Evolutionary conservation across 495 filamentous ascomycete species (phyloP).

Genomic region (Podospora australis): DNA sequence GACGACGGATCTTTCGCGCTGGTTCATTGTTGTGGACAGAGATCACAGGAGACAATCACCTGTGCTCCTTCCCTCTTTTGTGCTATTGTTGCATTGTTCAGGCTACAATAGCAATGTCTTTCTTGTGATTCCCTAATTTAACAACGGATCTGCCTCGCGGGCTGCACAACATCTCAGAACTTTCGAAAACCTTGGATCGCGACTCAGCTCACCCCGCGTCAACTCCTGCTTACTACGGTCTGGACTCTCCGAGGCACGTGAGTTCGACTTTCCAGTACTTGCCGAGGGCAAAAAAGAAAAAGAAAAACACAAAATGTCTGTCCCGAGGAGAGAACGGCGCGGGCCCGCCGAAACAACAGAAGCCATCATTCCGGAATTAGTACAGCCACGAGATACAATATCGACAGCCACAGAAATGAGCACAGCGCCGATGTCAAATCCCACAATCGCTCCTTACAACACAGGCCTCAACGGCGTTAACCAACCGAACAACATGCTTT

Average conservation of each 20-base stretch:
- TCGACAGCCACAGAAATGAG: slow-evolving; percentile 6
- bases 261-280: too few relatives aligned
- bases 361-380: slow-evolving; percentile 3
- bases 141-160: background rate
- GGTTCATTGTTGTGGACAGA: too few relatives aligned
- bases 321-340: slow-evolving; percentile 21
- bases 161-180: too few relatives aligned
- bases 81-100: too few relatives aligned
- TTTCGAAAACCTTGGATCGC: too few relatives aligned
- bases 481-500: slow-evolving; percentile 40
- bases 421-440: slow-evolving; percentile 12
- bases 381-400: slow-evolving; percentile 12
- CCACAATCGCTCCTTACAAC: slow-evolving; percentile 42
- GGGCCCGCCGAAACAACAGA: slow-evolving; percentile 13
- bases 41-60: too few relatives aligned
- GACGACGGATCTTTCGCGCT: too few relatives aligned
- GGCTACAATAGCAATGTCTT: background rate
- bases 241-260: too few relatives aligned
- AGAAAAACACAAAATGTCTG: background rate
- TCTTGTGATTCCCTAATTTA: background rate
- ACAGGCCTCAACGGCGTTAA: slow-evolving; percentile 48
- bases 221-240: too few relatives aligned
- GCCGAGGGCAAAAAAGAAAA: too few relatives aligned
- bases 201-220: too few relatives aligned
- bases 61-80: too few relatives aligned